Evolutionary conservation across 2,329 filamentous ascomycete genomes (phyloP).

Genomic region (Aschersonia sp.): DNA sequence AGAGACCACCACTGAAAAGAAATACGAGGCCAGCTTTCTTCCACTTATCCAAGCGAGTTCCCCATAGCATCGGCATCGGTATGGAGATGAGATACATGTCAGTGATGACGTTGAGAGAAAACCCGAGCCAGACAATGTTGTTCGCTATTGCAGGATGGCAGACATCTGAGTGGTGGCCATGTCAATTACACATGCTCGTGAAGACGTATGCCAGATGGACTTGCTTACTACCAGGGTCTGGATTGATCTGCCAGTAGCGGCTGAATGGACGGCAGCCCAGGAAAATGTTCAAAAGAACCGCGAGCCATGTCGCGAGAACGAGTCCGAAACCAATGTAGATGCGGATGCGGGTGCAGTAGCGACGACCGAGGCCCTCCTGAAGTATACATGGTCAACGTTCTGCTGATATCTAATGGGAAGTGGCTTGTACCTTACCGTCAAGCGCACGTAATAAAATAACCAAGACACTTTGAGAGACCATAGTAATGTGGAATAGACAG

Average conservation of each 20-base stretch:
- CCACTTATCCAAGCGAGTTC: constrained; percentile 16
- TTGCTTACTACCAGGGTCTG: constrained; percentile 37
- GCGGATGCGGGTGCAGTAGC: constrained; percentile 21
- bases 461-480: constrained; percentile 43
- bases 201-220: neutral
- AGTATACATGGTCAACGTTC: neutral
- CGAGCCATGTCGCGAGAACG: constrained; percentile 32
- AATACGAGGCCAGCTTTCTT: constrained; percentile 24
- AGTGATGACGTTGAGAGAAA: constrained; percentile 36
- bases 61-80: constrained; percentile 36
- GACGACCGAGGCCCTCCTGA: constrained; percentile 23
- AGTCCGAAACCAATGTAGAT: constrained; percentile 37
- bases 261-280: constrained; percentile 36
- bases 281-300: constrained; percentile 32
- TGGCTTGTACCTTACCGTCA: constrained; percentile 19
- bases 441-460: constrained; percentile 39
- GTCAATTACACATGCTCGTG: neutral
- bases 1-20: constrained; percentile 24
- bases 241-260: constrained; percentile 44
- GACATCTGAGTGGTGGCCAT: constrained; percentile 14
- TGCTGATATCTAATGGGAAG: neutral
- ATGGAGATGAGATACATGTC: constrained; percentile 45
- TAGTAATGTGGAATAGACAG: constrained; percentile 35
- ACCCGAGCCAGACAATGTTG: constrained; percentile 35
- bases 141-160: constrained; percentile 36